Base-by-base conservation (phyloP, 352 stramenopile genomes). In the Phytophthora pseudosyringae region DNA sequence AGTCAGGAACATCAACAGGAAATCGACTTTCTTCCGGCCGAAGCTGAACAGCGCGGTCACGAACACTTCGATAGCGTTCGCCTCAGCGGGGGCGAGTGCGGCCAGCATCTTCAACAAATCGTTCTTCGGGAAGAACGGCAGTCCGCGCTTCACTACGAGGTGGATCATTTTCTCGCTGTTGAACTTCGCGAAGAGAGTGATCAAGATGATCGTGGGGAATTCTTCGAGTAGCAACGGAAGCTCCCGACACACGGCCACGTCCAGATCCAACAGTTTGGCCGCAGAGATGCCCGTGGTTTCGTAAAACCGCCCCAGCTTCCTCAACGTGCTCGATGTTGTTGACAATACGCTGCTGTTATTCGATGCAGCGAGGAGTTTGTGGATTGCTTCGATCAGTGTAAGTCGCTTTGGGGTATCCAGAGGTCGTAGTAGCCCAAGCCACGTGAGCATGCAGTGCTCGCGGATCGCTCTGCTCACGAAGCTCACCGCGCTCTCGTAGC, bases 221-320 rank as follows among this genome's bases (percentile, higher is more conserved):
- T 86, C 78, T 26, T 71, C 51, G 5, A 91, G 49, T 0, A 91
- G 33, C 26, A 76, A 26, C 0, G 74, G 32, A 4, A 88, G 46
- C 18, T 78, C 51, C 0, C 38, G 18, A 3, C 49, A 63, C 36
- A 89, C 67, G 0, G 59, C 41, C 1, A 54, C 48, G 29, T 83
- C 75, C 1, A 91, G 39, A 26, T 81, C 77, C 28, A 91, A 54
- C 6, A 85, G 61, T 29, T 68, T 81, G 12, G 44, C 46, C 2
- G 80, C 62, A 6, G 74, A 46, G 4, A 78, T 53, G 0, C 54
- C 66, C 0, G 82, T 81, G 26, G 81, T 81, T 43, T 88, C 76
- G 63, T 81, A 78, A 47, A 91, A 91, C 13, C 69, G 66, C 16
- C 65, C 76, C 12, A 91, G 72, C 15, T 87, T 81, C 47, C 81